A percentile compares a stretch with the other conserved stretches of the same genome.
Evolutionary conservation across 257 asterid species (phyloP).

Genomic region (Solanum commersonii): DNA sequence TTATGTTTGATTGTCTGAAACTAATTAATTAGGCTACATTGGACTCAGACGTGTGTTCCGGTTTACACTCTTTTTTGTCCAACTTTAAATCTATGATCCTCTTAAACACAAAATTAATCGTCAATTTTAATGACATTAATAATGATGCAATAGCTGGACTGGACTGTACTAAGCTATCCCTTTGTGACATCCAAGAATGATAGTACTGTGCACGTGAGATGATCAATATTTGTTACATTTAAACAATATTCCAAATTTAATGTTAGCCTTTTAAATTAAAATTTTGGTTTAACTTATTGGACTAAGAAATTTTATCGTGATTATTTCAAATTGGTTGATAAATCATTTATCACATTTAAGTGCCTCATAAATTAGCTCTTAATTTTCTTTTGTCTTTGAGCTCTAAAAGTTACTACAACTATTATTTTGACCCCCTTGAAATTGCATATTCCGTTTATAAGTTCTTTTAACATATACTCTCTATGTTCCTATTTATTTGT

Average conservation of each 20-base stretch:
- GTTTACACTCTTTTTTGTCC: background rate
- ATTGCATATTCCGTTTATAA: background rate
- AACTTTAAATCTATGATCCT: background rate
- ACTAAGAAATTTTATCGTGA: background rate
- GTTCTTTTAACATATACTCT: background rate
- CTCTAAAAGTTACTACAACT: background rate
- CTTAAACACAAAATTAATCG: background rate
- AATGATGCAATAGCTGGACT: background rate
- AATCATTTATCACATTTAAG: background rate
- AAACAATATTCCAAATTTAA: background rate
- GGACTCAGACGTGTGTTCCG: background rate
- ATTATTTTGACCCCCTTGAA: background rate
- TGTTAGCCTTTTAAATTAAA: background rate
- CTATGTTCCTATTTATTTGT: too few species aligned
- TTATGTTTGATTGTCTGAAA: background rate
- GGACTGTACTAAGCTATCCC: background rate
- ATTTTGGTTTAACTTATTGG: background rate
- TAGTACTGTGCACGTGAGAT: background rate
- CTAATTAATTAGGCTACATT: background rate
- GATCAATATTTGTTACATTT: background rate
- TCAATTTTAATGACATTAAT: background rate
- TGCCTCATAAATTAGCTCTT: background rate
- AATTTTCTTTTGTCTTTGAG: background rate
- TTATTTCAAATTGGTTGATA: background rate
- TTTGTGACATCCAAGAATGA: slow-evolving; percentile 3